Conservation (phyloP, 2,329 filamentous ascomycete genomes). For the Gaeumannomyces tritici region DNA sequence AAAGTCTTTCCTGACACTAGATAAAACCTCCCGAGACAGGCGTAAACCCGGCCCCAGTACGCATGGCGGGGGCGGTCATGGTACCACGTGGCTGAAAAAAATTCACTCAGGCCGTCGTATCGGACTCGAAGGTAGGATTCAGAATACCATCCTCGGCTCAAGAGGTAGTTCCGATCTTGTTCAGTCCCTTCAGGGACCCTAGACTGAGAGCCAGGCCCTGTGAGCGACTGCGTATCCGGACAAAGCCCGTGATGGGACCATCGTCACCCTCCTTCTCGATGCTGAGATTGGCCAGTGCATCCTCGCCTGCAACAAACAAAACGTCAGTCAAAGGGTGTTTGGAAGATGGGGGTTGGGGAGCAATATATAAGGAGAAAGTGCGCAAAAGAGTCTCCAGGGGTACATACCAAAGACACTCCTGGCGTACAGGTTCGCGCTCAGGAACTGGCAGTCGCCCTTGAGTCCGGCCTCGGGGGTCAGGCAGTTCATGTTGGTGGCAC, state of each 20-base stretch:
- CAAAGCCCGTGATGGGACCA: slow-evolving; percentile 92
- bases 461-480: slow-evolving; percentile 92
- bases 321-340: background rate
- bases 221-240: slow-evolving; percentile 92
- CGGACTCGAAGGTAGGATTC: background rate
- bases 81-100: background rate
- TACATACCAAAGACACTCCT: slow-evolving; percentile 94
- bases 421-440: slow-evolving; percentile 94
- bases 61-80: background rate
- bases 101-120: background rate
- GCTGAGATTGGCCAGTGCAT: slow-evolving; percentile 91
- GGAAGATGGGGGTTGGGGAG: slow-evolving; percentile 14
- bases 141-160: slow-evolving; percentile 8
- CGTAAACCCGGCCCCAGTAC: background rate
- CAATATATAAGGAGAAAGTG: background rate
- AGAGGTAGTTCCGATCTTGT: slow-evolving; percentile 55
- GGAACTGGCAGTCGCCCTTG: slow-evolving; percentile 95
- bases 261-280: slow-evolving; percentile 97
- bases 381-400: background rate
- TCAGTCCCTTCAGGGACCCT: slow-evolving; percentile 88
- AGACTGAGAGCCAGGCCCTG: slow-evolving; percentile 91
- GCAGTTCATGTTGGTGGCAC: slow-evolving; percentile 97
- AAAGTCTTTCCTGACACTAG: background rate
- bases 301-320: slow-evolving; percentile 61
- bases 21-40: background rate